Evolutionary conservation across 129 eudicot genomes (phyloP).

Genomic region (Glebionis coronaria): DNA sequence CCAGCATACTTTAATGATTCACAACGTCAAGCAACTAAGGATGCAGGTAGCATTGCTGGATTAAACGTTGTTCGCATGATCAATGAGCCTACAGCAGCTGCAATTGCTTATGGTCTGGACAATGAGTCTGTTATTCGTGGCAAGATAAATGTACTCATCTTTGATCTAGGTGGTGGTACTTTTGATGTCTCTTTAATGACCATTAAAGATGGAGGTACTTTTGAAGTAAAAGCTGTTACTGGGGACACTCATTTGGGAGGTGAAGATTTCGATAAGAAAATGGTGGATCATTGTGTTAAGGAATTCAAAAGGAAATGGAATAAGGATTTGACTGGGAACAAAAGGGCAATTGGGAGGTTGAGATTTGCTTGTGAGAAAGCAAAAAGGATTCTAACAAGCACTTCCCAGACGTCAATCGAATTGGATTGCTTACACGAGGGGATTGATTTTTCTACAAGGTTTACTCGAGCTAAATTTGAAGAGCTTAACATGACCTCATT

Average conservation of each 20-base stretch:
- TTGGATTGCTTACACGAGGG: conserved; percentile 19
- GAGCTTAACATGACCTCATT: too few relatives aligned
- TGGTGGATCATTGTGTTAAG: conserved; percentile 20
- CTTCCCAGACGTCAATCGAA: conserved; percentile 16
- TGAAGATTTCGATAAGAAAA: conserved; percentile 21
- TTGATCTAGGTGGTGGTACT: conserved; percentile 26
- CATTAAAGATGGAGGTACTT: background rate
- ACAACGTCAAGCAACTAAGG: too few relatives aligned
- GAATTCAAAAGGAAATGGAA: conserved; percentile 19
- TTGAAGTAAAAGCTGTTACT: conserved; percentile 22
- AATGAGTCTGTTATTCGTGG: background rate
- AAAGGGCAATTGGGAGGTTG: conserved; percentile 25
- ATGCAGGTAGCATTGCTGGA: conserved; percentile 10
- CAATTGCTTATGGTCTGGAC: conserved; percentile 28
- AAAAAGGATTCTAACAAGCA: conserved; percentile 22
- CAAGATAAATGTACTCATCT: conserved; percentile 14
- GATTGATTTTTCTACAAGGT: conserved; percentile 19
- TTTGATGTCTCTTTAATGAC: conserved; percentile 25
- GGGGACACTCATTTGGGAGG: conserved; percentile 29
- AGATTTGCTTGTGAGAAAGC: conserved; percentile 28
- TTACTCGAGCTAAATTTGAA: too few relatives aligned
- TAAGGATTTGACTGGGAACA: conserved; percentile 15
- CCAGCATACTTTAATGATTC: too few relatives aligned
- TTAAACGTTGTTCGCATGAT: conserved; percentile 12
- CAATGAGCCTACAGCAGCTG: conserved; percentile 29